Evolutionary conservation across 2,329 filamentous ascomycete genomes (phyloP).

Genomic region (Helicocarpus griseus): DNA sequence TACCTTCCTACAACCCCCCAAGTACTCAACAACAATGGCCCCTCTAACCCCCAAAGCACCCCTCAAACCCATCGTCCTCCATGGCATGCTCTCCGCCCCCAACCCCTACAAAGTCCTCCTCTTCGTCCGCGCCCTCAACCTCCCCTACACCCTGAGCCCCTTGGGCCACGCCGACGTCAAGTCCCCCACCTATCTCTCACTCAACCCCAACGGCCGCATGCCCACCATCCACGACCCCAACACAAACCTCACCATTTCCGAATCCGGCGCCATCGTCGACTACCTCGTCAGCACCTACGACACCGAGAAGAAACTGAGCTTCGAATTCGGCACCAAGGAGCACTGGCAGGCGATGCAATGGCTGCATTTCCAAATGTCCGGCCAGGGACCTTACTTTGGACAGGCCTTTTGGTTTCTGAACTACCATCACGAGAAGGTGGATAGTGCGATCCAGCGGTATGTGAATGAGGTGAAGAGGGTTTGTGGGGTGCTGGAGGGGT

Average conservation of each 20-base stretch:
- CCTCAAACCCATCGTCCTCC: conserved; percentile 16
- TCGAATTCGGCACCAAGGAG: conserved; percentile 25
- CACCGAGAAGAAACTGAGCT: conserved; percentile 32
- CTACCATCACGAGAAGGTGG: conserved; percentile 34
- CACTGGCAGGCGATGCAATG: conserved; percentile 33
- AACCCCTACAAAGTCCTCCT: conserved; percentile 16
- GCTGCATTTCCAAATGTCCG: conserved; percentile 34
- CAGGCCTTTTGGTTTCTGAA: conserved; percentile 30
- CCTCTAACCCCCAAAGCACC: not conserved
- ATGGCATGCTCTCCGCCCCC: conserved; percentile 8
- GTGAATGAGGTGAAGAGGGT: conserved; percentile 39
- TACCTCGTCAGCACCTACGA: conserved; percentile 38
- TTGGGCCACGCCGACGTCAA: conserved; percentile 3
- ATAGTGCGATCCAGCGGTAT: conserved; percentile 39
- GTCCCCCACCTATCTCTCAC: conserved; percentile 14
- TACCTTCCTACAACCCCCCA: no score
- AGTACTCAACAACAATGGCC: not conserved
- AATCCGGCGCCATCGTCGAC: conserved; percentile 42
- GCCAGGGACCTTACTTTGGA: conserved; percentile 31
- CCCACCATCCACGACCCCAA: conserved; percentile 38
- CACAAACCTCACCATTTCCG: conserved; percentile 39
- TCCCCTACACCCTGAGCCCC: conserved; percentile 7
- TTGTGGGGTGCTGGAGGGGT: conserved; percentile 35
- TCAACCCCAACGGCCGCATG: conserved; percentile 22
- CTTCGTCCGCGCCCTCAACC: conserved; percentile 11